phyloP scores from a whole-genome alignment of 2,329 filamentous ascomycete genomes.

The Xylaria hypoxylon region DNA sequence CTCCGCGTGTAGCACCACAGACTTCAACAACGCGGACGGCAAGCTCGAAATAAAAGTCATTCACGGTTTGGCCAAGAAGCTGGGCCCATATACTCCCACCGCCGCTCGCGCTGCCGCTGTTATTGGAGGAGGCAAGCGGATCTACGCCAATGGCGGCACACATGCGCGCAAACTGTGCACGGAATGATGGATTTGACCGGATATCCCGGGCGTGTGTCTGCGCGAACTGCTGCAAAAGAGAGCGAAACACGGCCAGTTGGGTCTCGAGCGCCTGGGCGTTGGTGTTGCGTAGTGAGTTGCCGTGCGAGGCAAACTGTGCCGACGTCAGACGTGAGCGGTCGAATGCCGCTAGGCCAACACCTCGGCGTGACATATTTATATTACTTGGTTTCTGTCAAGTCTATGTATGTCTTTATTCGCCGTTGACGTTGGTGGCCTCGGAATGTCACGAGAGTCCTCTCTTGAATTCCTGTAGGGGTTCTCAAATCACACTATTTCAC shows the following conservation, averaged over 20 bases:
- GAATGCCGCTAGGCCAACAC: slow-evolving; percentile 91
- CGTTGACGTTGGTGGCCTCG: background rate
- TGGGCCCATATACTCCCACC: slow-evolving; percentile 88
- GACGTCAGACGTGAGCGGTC: slow-evolving; percentile 85
- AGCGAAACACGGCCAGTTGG: slow-evolving; percentile 95
- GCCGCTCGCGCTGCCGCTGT: slow-evolving; percentile 59
- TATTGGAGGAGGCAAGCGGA: slow-evolving; percentile 75
- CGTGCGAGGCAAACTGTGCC: slow-evolving; percentile 91
- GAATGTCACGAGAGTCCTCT: background rate
- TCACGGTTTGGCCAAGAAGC: slow-evolving; percentile 88
- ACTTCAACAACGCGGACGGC: slow-evolving; percentile 96
- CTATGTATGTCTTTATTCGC: background rate
- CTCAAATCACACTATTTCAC: slow-evolving; percentile 3
- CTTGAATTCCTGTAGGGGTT: background rate
- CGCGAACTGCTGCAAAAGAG: slow-evolving; percentile 93
- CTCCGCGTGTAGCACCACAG: slow-evolving; percentile 83
- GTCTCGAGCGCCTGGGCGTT: slow-evolving; percentile 90
- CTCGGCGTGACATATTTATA: slow-evolving; percentile 74
- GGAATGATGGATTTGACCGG: slow-evolving; percentile 92
- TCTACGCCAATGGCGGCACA: slow-evolving; percentile 97
- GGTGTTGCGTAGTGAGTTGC: slow-evolving; percentile 83
- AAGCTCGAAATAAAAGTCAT: slow-evolving; percentile 98
- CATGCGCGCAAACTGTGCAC: slow-evolving; percentile 98
- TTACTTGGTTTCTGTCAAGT: background rate
- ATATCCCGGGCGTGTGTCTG: slow-evolving; percentile 96